phyloP scores from a whole-genome alignment of 2,329 filamentous ascomycete species.

The Fusarium odoratissimum region DNA sequence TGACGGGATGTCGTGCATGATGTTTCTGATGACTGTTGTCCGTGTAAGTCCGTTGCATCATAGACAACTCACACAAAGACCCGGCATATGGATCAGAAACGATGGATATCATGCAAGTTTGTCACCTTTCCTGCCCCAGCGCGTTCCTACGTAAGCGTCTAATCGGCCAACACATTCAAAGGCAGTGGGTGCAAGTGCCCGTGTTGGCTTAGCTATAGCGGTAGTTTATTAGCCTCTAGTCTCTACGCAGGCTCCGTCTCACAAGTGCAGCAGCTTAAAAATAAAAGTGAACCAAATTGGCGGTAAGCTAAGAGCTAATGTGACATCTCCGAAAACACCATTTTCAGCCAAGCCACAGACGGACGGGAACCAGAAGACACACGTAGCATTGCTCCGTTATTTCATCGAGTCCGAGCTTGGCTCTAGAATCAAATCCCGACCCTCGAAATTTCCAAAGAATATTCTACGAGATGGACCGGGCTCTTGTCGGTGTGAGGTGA shows the following conservation, averaged over 20 bases:
- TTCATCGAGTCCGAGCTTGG: slow-evolving; percentile 31
- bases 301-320: slow-evolving; percentile 30
- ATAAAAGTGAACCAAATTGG: slow-evolving; percentile 33
- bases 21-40: slow-evolving; percentile 20
- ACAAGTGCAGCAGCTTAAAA: slow-evolving; percentile 21
- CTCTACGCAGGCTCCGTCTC: neutral
- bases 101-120: slow-evolving; percentile 13
- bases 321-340: slow-evolving; percentile 14
- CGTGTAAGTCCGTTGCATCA: slow-evolving; percentile 10
- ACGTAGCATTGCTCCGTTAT: slow-evolving; percentile 11
- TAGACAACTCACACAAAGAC: slow-evolving; percentile 13
- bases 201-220: neutral
- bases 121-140: neutral
- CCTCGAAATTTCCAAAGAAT: slow-evolving; percentile 32
- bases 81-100: slow-evolving; percentile 12
- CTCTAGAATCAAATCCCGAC: slow-evolving; percentile 32
- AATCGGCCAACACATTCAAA: slow-evolving; percentile 14
- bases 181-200: neutral
- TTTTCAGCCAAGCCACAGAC: slow-evolving; percentile 18
- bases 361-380: slow-evolving; percentile 7
- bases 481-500: slow-evolving; percentile 27
- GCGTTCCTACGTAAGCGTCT: neutral
- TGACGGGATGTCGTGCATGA: slow-evolving; percentile 42
- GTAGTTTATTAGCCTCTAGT: neutral
- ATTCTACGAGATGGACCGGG: slow-evolving; percentile 18